Percentiles rank a stretch among this genome's conserved stretches.
phyloP scores from a whole-genome alignment of 2,329 filamentous ascomycete species.

The Alternaria sp. region DNA sequence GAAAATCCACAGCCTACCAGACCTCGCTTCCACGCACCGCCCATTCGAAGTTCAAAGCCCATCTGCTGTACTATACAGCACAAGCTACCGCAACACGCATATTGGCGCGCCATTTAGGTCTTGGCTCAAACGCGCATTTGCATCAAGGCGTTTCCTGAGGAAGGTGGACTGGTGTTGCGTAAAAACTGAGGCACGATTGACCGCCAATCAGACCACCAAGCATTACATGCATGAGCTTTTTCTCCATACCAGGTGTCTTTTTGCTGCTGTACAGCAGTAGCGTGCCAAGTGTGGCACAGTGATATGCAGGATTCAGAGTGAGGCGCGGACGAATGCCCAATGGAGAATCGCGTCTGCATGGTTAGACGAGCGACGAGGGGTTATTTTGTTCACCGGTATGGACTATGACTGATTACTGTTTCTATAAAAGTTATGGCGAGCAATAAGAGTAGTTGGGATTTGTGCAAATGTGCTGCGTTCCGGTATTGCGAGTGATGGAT shows the following conservation, averaged over 20 bases:
- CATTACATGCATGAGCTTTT: conserved; percentile 1
- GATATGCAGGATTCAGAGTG: neutral
- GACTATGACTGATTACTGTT: neutral
- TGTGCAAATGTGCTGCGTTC: neutral
- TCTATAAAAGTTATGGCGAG: neutral
- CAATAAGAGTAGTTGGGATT: neutral
- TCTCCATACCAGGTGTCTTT: neutral
- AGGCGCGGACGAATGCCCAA: conserved; percentile 5
- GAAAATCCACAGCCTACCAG: conserved; percentile 1
- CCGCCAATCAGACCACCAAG: neutral
- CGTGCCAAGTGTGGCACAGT: conserved; percentile 9
- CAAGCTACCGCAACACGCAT: neutral
- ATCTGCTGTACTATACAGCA: neutral
- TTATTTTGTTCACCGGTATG: conserved; percentile 2
- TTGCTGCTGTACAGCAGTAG: neutral
- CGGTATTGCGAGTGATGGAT: neutral
- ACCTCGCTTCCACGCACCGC: neutral
- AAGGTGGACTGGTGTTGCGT: neutral
- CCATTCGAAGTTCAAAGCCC: neutral
- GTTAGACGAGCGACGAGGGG: conserved; percentile 4
- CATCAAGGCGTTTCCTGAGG: neutral
- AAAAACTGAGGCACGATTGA: neutral
- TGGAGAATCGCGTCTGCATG: neutral
- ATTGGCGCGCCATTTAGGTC: neutral
- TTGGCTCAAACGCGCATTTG: conserved; percentile 10